Evolutionary conservation across 345 rosid genomes (phyloP).

Genomic region (Odontarrhena argentea): DNA sequence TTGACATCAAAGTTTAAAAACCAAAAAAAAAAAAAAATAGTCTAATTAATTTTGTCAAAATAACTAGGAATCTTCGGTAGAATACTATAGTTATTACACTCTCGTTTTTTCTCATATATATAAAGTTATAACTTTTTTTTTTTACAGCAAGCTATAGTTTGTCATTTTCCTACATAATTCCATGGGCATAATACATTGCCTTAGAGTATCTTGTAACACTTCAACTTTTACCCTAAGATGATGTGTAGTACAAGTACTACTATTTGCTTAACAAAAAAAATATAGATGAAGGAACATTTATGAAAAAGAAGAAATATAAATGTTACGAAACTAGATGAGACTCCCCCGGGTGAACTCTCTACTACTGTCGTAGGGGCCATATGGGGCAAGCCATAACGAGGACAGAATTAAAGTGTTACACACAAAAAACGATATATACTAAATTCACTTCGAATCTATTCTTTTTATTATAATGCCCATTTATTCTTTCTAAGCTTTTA

Average conservation of each 20-base stretch:
- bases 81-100: too few relatives aligned
- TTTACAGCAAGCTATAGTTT: too few relatives aligned
- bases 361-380: slow-evolving; percentile 41
- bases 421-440: slow-evolving; percentile 13
- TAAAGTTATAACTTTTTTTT: too few relatives aligned
- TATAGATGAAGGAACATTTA: neutral
- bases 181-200: too few relatives aligned
- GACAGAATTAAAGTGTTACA: slow-evolving; percentile 44
- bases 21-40: too few relatives aligned
- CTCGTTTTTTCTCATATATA: too few relatives aligned
- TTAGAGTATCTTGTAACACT: neutral
- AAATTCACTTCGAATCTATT: slow-evolving; percentile 56
- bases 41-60: too few relatives aligned
- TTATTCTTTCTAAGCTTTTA: slow-evolving; percentile 50
- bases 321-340: slow-evolving; percentile 34
- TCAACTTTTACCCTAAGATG: neutral
- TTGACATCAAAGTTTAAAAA: too few relatives aligned
- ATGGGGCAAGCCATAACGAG: slow-evolving; percentile 46
- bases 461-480: slow-evolving; percentile 55
- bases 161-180: too few relatives aligned
- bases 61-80: too few relatives aligned
- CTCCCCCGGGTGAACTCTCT: slow-evolving; percentile 53
- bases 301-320: neutral
- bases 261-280: neutral
- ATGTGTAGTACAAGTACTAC: neutral